phyloP scores from a whole-genome alignment of 345 rosid genomes.

The Passiflora organensis region DNA sequence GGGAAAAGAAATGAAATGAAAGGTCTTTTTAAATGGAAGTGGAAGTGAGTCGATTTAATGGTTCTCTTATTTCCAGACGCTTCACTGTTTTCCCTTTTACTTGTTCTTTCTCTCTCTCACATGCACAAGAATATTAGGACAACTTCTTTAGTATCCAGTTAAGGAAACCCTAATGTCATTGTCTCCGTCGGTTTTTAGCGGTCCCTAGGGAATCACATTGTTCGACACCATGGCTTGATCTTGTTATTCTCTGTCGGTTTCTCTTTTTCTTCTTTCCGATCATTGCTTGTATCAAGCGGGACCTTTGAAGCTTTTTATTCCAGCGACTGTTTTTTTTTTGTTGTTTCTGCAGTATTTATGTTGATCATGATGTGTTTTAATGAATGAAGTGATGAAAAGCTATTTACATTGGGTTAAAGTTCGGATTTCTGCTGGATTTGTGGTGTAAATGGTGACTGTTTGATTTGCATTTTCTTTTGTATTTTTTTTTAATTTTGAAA shows the following conservation, averaged over 20 bases:
- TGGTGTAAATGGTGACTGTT: too few species aligned
- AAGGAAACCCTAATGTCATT: constrained; percentile 1
- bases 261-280: not conserved
- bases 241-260: not conserved
- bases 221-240: constrained; percentile 1
- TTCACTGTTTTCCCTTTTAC: constrained; percentile 6
- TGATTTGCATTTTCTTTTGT: not conserved
- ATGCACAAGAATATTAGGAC: too few species aligned
- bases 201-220: not conserved
- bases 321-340: not conserved
- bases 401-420: too few species aligned
- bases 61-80: constrained; percentile 6
- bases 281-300: not conserved
- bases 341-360: not conserved
- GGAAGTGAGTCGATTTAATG: not conserved
- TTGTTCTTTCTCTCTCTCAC: not conserved
- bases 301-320: not conserved
- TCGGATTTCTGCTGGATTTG: too few species aligned
- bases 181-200: too few species aligned
- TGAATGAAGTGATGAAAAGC: too few species aligned
- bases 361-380: too few species aligned
- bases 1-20: too few species aligned
- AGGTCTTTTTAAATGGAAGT: not conserved
- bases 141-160: too few species aligned
- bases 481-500: too few species aligned